Conservation (phyloP, 2,329 filamentous ascomycete species). For the Colletotrichum gloeosporioides region DNA sequence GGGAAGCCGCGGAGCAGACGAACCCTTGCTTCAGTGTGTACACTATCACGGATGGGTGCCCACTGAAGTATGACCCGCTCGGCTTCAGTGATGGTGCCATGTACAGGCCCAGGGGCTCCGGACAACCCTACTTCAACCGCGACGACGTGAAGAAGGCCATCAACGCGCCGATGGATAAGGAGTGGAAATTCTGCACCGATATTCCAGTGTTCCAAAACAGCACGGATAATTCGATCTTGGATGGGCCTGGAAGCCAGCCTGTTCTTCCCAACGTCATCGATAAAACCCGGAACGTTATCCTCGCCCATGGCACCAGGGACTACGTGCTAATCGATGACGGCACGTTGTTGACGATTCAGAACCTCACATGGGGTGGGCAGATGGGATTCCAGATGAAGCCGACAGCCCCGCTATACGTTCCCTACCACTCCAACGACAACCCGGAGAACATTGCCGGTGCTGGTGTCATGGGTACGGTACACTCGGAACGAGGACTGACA, state of each 20-base stretch:
- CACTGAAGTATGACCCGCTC: constrained; percentile 71
- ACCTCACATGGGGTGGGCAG: constrained; percentile 79
- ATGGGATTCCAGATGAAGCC: constrained; percentile 73
- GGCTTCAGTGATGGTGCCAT: constrained; percentile 69
- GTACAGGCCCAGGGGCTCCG: constrained; percentile 67
- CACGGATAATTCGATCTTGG: constrained; percentile 51
- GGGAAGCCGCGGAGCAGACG: constrained; percentile 53
- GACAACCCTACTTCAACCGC: constrained; percentile 73
- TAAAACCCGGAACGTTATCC: constrained; percentile 72
- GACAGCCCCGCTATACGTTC: constrained; percentile 70
- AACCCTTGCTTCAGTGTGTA: constrained; percentile 87
- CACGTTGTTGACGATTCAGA: constrained; percentile 75
- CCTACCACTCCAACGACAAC: constrained; percentile 50
- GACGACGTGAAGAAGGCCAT: constrained; percentile 72
- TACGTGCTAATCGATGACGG: constrained; percentile 72
- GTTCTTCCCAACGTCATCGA: constrained; percentile 77
- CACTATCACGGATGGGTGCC: constrained; percentile 75
- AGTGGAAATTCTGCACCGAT: constrained; percentile 48
- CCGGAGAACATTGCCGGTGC: constrained; percentile 52
- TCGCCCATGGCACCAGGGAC: constrained; percentile 75
- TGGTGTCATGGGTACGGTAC: constrained; percentile 72
- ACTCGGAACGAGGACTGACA: constrained; percentile 79
- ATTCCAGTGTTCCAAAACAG: constrained; percentile 39
- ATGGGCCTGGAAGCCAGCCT: constrained; percentile 54
- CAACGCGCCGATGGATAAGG: constrained; percentile 58